These are phyloP conservation scores for Starmerella ratchasimensis DNA, from an alignment of 805 yeast species.

Conservation along the genomic window DNA sequence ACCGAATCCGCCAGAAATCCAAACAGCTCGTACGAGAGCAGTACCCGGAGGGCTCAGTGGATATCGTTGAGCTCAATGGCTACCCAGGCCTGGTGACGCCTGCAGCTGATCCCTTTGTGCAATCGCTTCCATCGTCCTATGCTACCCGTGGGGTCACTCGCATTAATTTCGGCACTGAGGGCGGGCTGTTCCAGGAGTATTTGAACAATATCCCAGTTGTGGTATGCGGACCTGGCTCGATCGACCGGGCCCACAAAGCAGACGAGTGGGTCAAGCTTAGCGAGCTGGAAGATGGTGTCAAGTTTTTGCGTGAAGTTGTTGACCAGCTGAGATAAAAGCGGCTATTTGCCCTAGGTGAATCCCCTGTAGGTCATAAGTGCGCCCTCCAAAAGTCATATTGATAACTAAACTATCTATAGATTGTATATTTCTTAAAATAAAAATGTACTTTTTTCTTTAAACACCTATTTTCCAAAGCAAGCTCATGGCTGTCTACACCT, in stretches of 20 bases:
- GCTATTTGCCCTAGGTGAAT: too few relatives aligned
- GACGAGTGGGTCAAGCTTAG: conserved; percentile 12
- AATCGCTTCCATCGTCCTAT: not conserved
- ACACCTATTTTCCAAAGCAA: too few relatives aligned
- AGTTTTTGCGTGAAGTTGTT: not conserved
- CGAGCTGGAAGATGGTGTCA: conserved; percentile 9
- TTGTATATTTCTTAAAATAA: too few relatives aligned
- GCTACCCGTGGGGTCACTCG: conserved; percentile 1
- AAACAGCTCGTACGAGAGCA: conserved; percentile 1
- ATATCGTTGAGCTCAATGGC: conserved; percentile 8
- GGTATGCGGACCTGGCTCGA: conserved; percentile 17
- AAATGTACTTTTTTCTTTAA: too few relatives aligned
- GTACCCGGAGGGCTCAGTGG: conserved; percentile 7
- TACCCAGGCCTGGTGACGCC: conserved; percentile 13
- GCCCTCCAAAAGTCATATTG: too few relatives aligned
- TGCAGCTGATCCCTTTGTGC: conserved; percentile 2
- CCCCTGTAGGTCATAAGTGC: too few relatives aligned
- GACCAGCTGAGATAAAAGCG: too few relatives aligned
- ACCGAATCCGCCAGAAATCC: conserved; percentile 3
- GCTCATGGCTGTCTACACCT: too few relatives aligned
- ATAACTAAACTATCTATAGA: too few relatives aligned
- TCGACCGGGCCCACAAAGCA: conserved; percentile 17
- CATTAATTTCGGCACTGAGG: conserved; percentile 16
- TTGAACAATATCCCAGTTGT: conserved; percentile 13
- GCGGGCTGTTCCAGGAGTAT: conserved; percentile 14